Percentiles rank a stretch among this genome's conserved stretches.
Conservation (phyloP, 2,329 filamentous ascomycete genomes). For the Sporothrix dimorphospora region DNA sequence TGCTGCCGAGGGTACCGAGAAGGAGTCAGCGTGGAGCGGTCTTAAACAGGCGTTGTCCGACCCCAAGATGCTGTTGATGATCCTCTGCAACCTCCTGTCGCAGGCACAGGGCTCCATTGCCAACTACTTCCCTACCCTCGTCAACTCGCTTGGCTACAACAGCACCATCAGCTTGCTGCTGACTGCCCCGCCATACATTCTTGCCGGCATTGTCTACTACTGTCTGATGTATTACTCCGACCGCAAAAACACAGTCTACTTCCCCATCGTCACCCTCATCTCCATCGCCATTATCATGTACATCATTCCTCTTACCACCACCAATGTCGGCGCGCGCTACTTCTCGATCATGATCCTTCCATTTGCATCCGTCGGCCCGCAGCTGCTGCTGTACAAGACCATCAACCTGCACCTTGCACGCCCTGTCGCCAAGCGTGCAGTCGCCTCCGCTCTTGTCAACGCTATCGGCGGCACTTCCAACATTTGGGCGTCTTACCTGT, state of each 20-base stretch:
- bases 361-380: constrained; percentile 46
- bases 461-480: constrained; percentile 42
- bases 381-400: constrained; percentile 48
- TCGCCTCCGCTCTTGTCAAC: constrained; percentile 47
- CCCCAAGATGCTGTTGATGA: constrained; percentile 28
- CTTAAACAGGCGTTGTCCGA: constrained; percentile 28
- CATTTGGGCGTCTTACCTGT: constrained; percentile 45
- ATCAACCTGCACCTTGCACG: constrained; percentile 42
- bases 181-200: constrained; percentile 51
- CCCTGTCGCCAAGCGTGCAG: constrained; percentile 48
- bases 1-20: constrained; percentile 44
- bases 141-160: constrained; percentile 41
- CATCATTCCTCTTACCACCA: constrained; percentile 44
- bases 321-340: constrained; percentile 46
- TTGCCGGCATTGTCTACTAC: constrained; percentile 42
- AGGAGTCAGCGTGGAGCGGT: constrained; percentile 37
- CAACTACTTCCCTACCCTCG: constrained; percentile 41
- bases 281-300: constrained; percentile 43
- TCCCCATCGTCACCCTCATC: constrained; percentile 43
- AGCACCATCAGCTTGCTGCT: constrained; percentile 49
- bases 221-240: constrained; percentile 42
- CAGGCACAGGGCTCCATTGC: constrained; percentile 45
- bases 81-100: constrained; percentile 39
- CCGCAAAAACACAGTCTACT: constrained; percentile 43
- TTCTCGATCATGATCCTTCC: constrained; percentile 49